Percentiles rank a stretch among this genome's conserved stretches.
Conservation (phyloP, 768 basidiomycete species). For the Phallus indusiatus region DNA sequence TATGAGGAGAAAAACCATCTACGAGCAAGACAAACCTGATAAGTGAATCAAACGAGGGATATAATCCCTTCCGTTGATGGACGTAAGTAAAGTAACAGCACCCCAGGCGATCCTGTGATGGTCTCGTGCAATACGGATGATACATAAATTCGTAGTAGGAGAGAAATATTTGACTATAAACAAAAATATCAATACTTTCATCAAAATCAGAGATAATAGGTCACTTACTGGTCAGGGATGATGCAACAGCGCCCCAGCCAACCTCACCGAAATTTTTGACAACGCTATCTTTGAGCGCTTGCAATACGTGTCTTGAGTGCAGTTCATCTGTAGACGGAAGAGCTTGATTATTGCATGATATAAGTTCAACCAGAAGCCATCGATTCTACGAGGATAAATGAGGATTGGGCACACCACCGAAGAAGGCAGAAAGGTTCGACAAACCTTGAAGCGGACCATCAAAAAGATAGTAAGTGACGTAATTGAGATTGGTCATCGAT, state of each 20-base stretch:
- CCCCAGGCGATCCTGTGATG: conserved; percentile 77
- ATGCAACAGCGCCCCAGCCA: conserved; percentile 76
- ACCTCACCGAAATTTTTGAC: conserved; percentile 71
- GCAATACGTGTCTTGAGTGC: conserved; percentile 58
- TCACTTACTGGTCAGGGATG: conserved; percentile 56
- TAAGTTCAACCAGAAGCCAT: conserved; percentile 82
- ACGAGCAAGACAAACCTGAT: conserved; percentile 44
- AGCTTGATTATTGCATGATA: conserved; percentile 27
- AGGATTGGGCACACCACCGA: not conserved
- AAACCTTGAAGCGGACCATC: conserved; percentile 71
- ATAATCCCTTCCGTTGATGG: conserved; percentile 46
- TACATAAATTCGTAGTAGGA: conserved; percentile 71
- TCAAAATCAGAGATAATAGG: not conserved
- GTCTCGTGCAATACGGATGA: conserved; percentile 77
- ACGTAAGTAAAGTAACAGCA: conserved; percentile 58
- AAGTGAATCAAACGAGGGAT: conserved; percentile 75
- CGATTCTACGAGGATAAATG: conserved; percentile 50
- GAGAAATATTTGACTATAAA: conserved; percentile 82
- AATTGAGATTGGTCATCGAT: not conserved
- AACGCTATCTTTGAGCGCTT: conserved; percentile 60
- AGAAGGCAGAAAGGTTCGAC: conserved; percentile 2
- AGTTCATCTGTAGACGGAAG: conserved; percentile 24
- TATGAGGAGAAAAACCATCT: not conserved
- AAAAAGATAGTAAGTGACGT: not conserved
- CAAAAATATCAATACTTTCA: conserved; percentile 3